phyloP scores from a whole-genome alignment of 257 asterid genomes.

The Cruciata laevipes region DNA sequence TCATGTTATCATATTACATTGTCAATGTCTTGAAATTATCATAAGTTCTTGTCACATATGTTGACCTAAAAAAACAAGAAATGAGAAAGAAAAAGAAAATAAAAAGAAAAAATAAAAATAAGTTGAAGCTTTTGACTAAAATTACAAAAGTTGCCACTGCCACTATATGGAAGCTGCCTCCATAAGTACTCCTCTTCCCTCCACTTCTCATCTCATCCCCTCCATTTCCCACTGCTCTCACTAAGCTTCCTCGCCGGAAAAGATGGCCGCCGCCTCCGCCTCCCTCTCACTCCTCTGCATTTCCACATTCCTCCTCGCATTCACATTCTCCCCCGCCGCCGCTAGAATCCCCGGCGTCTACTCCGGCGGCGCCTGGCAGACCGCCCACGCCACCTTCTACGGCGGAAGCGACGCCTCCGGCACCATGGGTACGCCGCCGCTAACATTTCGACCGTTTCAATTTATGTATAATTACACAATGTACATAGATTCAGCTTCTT shows the following conservation, averaged over 20 bases:
- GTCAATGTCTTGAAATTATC: neutral
- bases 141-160: conserved; percentile 45
- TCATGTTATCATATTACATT: no score
- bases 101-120: neutral
- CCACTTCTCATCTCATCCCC: conserved; percentile 25
- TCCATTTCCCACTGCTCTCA: neutral
- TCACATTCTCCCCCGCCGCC: conserved; percentile 18
- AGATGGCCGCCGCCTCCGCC: conserved; percentile 36
- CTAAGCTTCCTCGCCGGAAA: neutral
- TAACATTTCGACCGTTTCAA: no score
- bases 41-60: neutral
- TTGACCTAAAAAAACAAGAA: neutral
- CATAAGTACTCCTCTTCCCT: conserved; percentile 64
- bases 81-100: neutral
- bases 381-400: conserved; percentile 84
- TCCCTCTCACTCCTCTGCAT: conserved; percentile 21
- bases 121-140: neutral
- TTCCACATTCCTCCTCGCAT: conserved; percentile 23
- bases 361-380: conserved; percentile 55
- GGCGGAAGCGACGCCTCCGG: conserved; percentile 93
- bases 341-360: conserved; percentile 67
- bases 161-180: conserved; percentile 26
- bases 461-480: no score
- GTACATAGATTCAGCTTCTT: neutral
- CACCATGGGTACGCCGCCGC: conserved; percentile 56